A percentile compares a stretch with the other conserved stretches of the same genome.
phyloP scores from a whole-genome alignment of 2,329 filamentous ascomycete genomes.

The Shiraia bambusicola region DNA sequence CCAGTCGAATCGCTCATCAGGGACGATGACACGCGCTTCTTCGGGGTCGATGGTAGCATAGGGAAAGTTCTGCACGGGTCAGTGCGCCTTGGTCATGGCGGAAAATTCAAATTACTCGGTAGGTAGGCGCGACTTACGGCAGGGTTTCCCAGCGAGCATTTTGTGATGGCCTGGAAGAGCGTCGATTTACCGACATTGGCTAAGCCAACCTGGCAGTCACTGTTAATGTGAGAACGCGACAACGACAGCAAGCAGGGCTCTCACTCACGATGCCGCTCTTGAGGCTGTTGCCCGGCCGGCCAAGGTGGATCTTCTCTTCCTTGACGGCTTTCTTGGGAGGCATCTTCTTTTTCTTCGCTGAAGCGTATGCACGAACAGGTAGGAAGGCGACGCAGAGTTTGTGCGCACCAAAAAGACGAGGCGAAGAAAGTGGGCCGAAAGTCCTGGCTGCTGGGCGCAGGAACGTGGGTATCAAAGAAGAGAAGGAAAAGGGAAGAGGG shows the following conservation, averaged over 20 bases:
- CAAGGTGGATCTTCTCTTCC: conserved; percentile 95
- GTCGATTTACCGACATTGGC: conserved; percentile 99
- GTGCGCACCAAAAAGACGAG: conserved; percentile 37
- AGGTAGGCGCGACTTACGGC: conserved; percentile 65
- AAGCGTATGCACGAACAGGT: conserved; percentile 59
- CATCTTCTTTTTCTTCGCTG: conserved; percentile 73
- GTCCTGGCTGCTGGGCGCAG: conserved; percentile 52
- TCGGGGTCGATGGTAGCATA: conserved; percentile 99
- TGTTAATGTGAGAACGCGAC: conserved; percentile 47
- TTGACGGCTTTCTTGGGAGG: conserved; percentile 89
- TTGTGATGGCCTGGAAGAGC: conserved; percentile 98
- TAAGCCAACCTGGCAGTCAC: conserved; percentile 76
- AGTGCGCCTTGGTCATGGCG: conserved; percentile 1
- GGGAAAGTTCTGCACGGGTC: conserved; percentile 76
- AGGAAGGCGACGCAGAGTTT: conserved; percentile 40
- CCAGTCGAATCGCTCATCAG: conserved; percentile 95
- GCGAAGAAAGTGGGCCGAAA: conserved; percentile 44
- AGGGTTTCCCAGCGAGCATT: conserved; percentile 94
- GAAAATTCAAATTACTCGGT: no score
- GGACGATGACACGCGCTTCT: conserved; percentile 95
- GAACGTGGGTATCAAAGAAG: conserved; percentile 55
- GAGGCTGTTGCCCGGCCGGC: conserved; percentile 93
- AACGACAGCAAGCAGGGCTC: conserved; percentile 45
- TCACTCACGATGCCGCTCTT: conserved; percentile 97
- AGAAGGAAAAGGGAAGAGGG: conserved; percentile 51